Base-by-base conservation (phyloP, 2,329 filamentous ascomycete species). In the Plectosphaerella cucumerina region DNA sequence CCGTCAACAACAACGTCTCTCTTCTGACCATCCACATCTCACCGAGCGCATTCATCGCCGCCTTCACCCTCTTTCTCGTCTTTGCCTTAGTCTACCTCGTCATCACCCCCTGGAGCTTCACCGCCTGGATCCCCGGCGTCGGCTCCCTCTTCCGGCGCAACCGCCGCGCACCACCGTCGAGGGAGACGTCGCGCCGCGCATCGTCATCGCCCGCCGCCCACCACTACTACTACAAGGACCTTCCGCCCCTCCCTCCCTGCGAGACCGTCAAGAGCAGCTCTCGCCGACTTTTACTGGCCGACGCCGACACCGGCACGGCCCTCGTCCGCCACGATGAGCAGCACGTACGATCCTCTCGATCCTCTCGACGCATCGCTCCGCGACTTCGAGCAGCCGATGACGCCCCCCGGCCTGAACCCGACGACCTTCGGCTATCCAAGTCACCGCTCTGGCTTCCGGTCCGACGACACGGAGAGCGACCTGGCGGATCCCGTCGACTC, bases 1-100 rank as follows among this genome's bases (percentile, higher is more conserved):
- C 78, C 49, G 75, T 84, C 58, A 80, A 82, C 68, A 84, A 80
- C 67, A 78, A 82, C 74, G 73, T 84, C 63, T 80, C 79, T 52
- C 73, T 84, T 58, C 63, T 84, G 63, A 83, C 75, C 67, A 71
- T 84, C 61, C 77, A 71, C 60, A 76, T 84, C 64, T 77, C 80
- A 39, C 80, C 81, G 21, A 77, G 77, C 64, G 80, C 78, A 51
- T 83, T 77, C 62, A 68, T 84, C 59, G 76, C 77, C 53, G 61
- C 71, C 47, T 69, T 82, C 58, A 69, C 76, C 62, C 39, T 77
- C 62, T 68, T 84, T 58, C 76, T 76, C 53, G 61, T 71, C 48
- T 69, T 82, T 57, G 69, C 76, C 62, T 80, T 82, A 59, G 56
- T 78, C 54, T 73, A 72, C 51, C 60, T 80, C 47, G 82, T 78